phyloP scores from a whole-genome alignment of 2,329 filamentous ascomycete species.

The Pleomassaria siparia region DNA sequence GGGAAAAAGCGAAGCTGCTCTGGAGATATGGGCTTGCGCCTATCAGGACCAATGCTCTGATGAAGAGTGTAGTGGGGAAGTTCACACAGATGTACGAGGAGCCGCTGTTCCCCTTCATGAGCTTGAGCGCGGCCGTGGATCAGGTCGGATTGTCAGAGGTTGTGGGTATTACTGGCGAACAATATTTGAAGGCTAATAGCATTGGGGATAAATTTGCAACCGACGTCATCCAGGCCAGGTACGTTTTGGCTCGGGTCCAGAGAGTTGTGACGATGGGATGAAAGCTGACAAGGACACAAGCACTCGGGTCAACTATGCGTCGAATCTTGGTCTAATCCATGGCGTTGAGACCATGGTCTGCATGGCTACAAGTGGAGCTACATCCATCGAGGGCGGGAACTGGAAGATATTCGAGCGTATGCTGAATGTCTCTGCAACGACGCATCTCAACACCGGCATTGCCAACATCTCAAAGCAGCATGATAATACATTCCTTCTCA shows the following conservation, averaged over 20 bases:
- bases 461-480: constrained; percentile 53
- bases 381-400: constrained; percentile 80
- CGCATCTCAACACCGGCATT: constrained; percentile 70
- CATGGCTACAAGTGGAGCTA: constrained; percentile 83
- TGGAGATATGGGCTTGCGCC: constrained; percentile 86
- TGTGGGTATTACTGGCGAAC: constrained; percentile 71
- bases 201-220: constrained; percentile 68
- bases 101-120: constrained; percentile 82
- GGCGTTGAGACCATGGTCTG: constrained; percentile 90
- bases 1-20: constrained; percentile 75
- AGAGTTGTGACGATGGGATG: neutral
- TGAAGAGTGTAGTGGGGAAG: constrained; percentile 68
- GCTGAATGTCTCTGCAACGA: constrained; percentile 63
- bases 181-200: constrained; percentile 69
- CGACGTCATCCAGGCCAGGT: constrained; percentile 79
- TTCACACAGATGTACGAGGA: constrained; percentile 80
- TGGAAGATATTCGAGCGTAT: constrained; percentile 92
- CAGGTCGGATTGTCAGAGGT: constrained; percentile 67
- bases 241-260: neutral
- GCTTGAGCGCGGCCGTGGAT: constrained; percentile 67
- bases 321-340: constrained; percentile 83
- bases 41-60: constrained; percentile 69
- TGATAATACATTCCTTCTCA: constrained; percentile 48
- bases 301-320: constrained; percentile 92
- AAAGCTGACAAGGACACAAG: constrained; percentile 41